Percentiles rank a stretch among this genome's conserved stretches.
Conservation (phyloP, 345 rosid species). For the Eucalyptus urophylla region DNA sequence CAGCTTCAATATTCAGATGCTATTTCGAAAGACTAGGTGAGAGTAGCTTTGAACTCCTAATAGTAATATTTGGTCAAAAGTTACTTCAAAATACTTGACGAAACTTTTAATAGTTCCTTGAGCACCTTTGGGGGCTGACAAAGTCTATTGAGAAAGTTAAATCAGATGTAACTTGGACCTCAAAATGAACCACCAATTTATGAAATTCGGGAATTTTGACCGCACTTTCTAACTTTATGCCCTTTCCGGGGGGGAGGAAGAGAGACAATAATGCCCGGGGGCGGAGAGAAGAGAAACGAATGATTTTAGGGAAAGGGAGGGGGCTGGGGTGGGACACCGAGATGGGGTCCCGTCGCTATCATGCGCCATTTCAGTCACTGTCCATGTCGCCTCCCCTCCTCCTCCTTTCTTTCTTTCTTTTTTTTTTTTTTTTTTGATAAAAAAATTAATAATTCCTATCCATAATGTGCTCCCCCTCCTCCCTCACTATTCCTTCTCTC, state of each 20-base stretch:
- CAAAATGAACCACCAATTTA: background rate
- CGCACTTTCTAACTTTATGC: background rate
- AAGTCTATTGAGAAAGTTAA: too few relatives aligned
- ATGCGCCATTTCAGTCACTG: background rate
- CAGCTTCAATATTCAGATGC: too few relatives aligned
- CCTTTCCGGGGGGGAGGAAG: background rate
- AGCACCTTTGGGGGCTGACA: accelerated
- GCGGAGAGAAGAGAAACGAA: background rate
- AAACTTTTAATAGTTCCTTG: too few relatives aligned
- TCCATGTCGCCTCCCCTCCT: background rate
- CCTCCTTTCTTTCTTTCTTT: accelerated
- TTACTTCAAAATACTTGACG: accelerated
- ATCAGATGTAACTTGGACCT: background rate
- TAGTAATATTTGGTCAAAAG: accelerated
- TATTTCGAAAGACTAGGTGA: accelerated
- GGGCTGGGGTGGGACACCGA: background rate
- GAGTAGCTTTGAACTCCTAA: too few relatives aligned
- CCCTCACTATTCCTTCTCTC: background rate
- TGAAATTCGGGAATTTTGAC: background rate
- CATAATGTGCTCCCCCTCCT: background rate
- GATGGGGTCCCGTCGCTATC: background rate
- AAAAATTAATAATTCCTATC: background rate
- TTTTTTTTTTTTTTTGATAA: background rate
- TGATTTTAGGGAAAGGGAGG: background rate
- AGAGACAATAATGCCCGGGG: too few relatives aligned